Evolutionary conservation across 164 flowering plant genomes (phyloP), one percentile per base, ranked within the genome.

Genomic region (Stephania yunnanensis): DNA sequence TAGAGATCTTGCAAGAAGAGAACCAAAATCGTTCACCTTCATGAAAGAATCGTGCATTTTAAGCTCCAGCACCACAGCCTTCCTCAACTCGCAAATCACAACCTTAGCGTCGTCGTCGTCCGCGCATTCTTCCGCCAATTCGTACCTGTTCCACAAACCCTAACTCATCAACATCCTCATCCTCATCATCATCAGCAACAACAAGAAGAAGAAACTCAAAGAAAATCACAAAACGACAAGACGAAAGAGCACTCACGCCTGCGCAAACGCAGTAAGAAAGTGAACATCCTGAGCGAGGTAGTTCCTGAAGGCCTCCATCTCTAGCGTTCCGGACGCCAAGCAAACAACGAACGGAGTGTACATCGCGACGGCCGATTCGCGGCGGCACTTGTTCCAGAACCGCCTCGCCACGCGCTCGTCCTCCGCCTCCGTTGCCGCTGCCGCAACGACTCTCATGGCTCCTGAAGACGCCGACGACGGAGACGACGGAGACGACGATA

Each of bases 51-150:
- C 82, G 50, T 93, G 97, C 90, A 93, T 78, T 83, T 86, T 86
- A 71, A 93, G 82, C 83, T 91, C 95, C 53, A 85, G 82, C 50
- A 84, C 55, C 17, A 91, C 91, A 61, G 71, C 79, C 70, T 90
- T 90, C 81, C 93, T 88, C 84, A 95, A 80, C 50, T 91, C 75
- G 12, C 81, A 72, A 31, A 95, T 90, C 30, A 84, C 86, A 68
- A 81, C 73, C 74, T 92, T 93, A 17, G 85, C 96, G 69, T 95
- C 99, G 75, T 95, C 99, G 84, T 93, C 99, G 77, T 93, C 99
- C 1, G 97, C 91, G 80, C 90, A 89, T 25, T 92, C 97, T 75
- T 89, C 95, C 7, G 97, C 97, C 87, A 90, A 82, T 74, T 92
- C 91, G 76, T 85, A 91, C 81, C 96, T 91, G 61, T 71, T 19